Evolutionary conservation across 805 yeast genomes (phyloP), one percentile per base, ranked within the genome.

Genomic region (Sugiyamaella americana): DNA sequence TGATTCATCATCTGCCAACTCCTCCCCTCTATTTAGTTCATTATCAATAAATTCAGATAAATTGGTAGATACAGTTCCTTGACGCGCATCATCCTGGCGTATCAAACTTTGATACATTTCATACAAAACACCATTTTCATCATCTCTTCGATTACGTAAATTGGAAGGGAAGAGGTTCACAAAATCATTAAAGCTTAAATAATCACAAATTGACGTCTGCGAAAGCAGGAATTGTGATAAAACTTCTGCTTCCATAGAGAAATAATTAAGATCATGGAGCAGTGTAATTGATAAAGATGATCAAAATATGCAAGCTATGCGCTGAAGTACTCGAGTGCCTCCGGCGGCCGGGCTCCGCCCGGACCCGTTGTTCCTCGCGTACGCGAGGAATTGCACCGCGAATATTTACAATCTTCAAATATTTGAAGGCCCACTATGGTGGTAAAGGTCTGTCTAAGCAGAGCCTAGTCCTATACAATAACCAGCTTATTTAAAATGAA

Each of bases 171-270:
- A 32, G 40, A 46, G 48, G 4, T 23, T 24, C 16, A 39, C 38
- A 22, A 44, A 48, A 13, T 44, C 41, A 18, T 40, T 40, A 32
- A 44, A 36, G 4, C 42, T 20, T 11, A 41, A 10, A 24, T 29
- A 38, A 16, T 50, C 47, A 3, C 32, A 21, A 13, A 50, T n/a
- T 11, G 51, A 40, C 10, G 53, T 44, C 20, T 48, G 47, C 11
- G 47, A 19, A 8, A 47, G 40, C 39, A 50, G 43, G 32, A 44
- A 50, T 16, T 39, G 24, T n/a, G 37, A 35, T 17, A 50, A 39
- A 16, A 43, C 42, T 40, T 48, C 40, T 21, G 23, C 37, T 29
- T 30, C 41, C 6, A 19, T 30, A 30, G n/a, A n/a, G n/a, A n/a
- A n/a, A n/a, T n/a, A n/a, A n/a, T n/a, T n/a, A n/a, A n/a, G n/a